Percentiles rank a stretch among this genome's conserved stretches.
Evolutionary conservation across 805 yeast genomes (phyloP).

Genomic region (Metschnikowia orientalis): DNA sequence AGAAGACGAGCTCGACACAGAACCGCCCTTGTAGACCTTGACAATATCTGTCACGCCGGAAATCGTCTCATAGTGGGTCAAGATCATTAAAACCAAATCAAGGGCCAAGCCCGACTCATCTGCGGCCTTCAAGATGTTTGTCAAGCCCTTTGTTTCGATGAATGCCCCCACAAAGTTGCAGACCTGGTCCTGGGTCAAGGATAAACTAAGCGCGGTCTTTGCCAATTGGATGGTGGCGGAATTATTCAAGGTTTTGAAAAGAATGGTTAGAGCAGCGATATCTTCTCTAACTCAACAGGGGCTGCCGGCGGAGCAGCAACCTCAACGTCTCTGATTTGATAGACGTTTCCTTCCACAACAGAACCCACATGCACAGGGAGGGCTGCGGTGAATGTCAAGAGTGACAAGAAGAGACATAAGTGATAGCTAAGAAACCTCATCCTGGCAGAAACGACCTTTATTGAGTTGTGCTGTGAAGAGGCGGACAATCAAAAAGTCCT

Average conservation of each 20-base stretch:
- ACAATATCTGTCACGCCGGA: slow-evolving; percentile 17
- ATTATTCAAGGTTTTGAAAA: slow-evolving; percentile 20
- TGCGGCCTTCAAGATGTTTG: slow-evolving; percentile 20
- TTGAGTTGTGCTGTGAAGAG: too few relatives aligned
- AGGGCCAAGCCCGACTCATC: slow-evolving; percentile 26
- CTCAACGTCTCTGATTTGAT: slow-evolving; percentile 5
- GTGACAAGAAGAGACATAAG: slow-evolving; percentile 6
- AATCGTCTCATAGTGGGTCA: slow-evolving; percentile 18
- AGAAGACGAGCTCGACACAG: not conserved
- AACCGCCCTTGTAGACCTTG: slow-evolving; percentile 11
- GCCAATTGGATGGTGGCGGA: slow-evolving; percentile 21
- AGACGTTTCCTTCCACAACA: slow-evolving; percentile 2
- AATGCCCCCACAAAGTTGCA: slow-evolving; percentile 23
- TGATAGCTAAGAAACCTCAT: slow-evolving; percentile 9
- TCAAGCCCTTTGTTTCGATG: slow-evolving; percentile 20
- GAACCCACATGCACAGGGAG: slow-evolving; percentile 9
- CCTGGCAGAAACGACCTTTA: too few relatives aligned
- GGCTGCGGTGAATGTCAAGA: slow-evolving; percentile 7
- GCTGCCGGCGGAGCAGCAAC: slow-evolving; percentile 2
- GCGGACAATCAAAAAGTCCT: too few relatives aligned
- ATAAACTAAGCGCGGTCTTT: slow-evolving; percentile 20
- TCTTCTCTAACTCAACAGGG: slow-evolving; percentile 11
- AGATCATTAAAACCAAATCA: slow-evolving; percentile 22
- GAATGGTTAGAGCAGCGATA: slow-evolving; percentile 20
- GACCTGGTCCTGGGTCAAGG: slow-evolving; percentile 24